A percentile compares a stretch with the other conserved stretches of the same genome.
Conservation (phyloP, 1,139 yeast genomes). For the Arxiozyma telluris region DNA sequence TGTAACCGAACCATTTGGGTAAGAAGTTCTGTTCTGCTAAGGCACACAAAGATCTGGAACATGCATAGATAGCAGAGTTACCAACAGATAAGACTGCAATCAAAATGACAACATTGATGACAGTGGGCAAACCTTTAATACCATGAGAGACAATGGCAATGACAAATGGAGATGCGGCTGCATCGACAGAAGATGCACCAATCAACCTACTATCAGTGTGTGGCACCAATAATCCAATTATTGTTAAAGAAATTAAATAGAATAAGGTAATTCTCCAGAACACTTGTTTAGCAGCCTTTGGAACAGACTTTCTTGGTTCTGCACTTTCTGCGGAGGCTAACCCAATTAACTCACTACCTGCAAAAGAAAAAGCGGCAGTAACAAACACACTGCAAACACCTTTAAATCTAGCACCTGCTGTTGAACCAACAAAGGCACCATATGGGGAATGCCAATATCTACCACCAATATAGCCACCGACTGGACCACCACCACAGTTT, state of each 20-base stretch:
- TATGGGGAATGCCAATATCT: slow-evolving; percentile 49
- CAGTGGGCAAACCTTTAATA: slow-evolving; percentile 46
- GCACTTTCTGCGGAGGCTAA: slow-evolving; percentile 80
- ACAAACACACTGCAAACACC: slow-evolving; percentile 44
- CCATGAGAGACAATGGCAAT: slow-evolving; percentile 50
- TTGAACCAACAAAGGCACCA: slow-evolving; percentile 54
- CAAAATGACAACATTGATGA: slow-evolving; percentile 43
- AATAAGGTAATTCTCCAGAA: slow-evolving; percentile 64
- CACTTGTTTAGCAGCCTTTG: slow-evolving; percentile 66
- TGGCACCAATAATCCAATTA: slow-evolving; percentile 42
- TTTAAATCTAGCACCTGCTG: slow-evolving; percentile 35
- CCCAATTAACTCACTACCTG: slow-evolving; percentile 70
- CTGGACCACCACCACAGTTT: slow-evolving; percentile 60
- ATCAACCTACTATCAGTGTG: slow-evolving; percentile 34
- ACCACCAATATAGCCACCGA: slow-evolving; percentile 51
- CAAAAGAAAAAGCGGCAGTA: slow-evolving; percentile 49
- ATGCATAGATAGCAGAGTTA: slow-evolving; percentile 54
- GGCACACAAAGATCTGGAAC: slow-evolving; percentile 58
- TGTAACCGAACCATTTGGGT: slow-evolving; percentile 54
- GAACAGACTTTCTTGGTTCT: slow-evolving; percentile 65
- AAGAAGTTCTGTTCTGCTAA: slow-evolving; percentile 57
- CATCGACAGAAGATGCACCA: slow-evolving; percentile 39
- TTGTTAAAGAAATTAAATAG: slow-evolving; percentile 41
- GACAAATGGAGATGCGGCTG: slow-evolving; percentile 53
- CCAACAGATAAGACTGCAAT: slow-evolving; percentile 68